Conservation (phyloP, 257 asterid genomes). For the Capsicum rhomboideum region DNA sequence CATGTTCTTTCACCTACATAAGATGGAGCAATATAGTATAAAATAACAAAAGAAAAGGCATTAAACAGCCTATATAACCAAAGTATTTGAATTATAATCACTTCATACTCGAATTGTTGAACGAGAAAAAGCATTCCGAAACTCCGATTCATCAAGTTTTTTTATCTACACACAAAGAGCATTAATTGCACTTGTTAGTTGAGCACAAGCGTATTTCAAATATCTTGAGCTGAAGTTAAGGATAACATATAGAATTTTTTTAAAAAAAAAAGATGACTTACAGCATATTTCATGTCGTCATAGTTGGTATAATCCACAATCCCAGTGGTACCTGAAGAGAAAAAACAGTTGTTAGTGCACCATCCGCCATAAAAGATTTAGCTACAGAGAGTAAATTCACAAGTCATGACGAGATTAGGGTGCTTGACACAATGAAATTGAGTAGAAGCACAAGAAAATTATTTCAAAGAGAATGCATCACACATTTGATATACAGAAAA, state of each 20-base stretch:
- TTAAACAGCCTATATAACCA: background rate
- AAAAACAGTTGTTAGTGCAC: background rate
- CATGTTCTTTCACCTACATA: conserved; percentile 80
- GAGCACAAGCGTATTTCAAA: background rate
- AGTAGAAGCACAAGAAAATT: background rate
- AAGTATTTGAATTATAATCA: background rate
- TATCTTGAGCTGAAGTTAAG: background rate
- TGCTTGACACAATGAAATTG: background rate
- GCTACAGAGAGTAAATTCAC: background rate
- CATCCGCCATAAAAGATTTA: background rate
- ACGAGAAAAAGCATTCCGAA: conserved; percentile 80
- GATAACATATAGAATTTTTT: background rate
- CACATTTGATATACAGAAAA: background rate
- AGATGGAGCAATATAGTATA: background rate
- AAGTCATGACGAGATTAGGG: background rate
- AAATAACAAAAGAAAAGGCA: background rate
- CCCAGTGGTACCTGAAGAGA: conserved; percentile 73
- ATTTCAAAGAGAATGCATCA: background rate
- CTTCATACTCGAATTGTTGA: conserved; percentile 68
- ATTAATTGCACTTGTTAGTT: background rate
- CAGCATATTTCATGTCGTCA: conserved; percentile 95
- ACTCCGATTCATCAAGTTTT: conserved; percentile 94
- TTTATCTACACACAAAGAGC: conserved; percentile 39
- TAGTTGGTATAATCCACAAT: conserved; percentile 78
- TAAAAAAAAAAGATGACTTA: conserved; percentile 23